Conservation (phyloP, 2,329 filamentous ascomycete species). For the Cladobotryum protrusum region DNA sequence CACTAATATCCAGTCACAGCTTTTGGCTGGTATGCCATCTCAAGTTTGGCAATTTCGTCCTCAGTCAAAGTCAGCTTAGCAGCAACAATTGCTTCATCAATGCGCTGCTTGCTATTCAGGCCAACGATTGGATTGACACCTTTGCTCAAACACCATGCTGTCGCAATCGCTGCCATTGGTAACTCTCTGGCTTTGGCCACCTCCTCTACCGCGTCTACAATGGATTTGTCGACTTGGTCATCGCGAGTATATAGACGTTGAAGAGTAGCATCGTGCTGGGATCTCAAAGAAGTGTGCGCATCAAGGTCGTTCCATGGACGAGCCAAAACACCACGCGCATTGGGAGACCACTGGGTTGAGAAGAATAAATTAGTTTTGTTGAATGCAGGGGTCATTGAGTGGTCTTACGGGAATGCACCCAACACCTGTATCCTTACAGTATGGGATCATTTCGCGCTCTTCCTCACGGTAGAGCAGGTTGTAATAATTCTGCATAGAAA, state of each 20-base stretch:
- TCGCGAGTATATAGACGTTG: background rate
- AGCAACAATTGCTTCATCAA: slow-evolving; percentile 52
- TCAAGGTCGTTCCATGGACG: slow-evolving; percentile 28
- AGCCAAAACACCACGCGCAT: slow-evolving; percentile 15
- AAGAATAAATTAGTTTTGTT: too few species aligned
- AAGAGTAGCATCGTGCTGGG: background rate
- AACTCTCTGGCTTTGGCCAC: slow-evolving; percentile 48
- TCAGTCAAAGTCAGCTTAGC: slow-evolving; percentile 41
- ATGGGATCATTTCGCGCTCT: slow-evolving; percentile 36
- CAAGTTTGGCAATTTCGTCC: slow-evolving; percentile 55
- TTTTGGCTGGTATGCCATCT: slow-evolving; percentile 27
- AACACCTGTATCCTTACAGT: slow-evolving; percentile 12
- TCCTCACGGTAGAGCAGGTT: slow-evolving; percentile 52
- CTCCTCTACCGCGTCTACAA: slow-evolving; percentile 38
- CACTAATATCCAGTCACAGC: too few species aligned
- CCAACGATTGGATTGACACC: slow-evolving; percentile 55
- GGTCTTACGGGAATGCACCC: slow-evolving; percentile 11
- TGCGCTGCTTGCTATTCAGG: slow-evolving; percentile 47
- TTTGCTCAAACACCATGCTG: slow-evolving; percentile 55
- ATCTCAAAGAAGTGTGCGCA: background rate
- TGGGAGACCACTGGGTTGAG: slow-evolving; percentile 3
- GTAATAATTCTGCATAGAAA: slow-evolving; percentile 51
- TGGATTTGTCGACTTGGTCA: slow-evolving; percentile 14
- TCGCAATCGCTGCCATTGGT: slow-evolving; percentile 57
- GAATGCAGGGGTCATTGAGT: too few species aligned